A percentile compares a stretch with the other conserved stretches of the same genome.
Conservation (phyloP, 805 yeast genomes). For the Teunomyces atbi region DNA sequence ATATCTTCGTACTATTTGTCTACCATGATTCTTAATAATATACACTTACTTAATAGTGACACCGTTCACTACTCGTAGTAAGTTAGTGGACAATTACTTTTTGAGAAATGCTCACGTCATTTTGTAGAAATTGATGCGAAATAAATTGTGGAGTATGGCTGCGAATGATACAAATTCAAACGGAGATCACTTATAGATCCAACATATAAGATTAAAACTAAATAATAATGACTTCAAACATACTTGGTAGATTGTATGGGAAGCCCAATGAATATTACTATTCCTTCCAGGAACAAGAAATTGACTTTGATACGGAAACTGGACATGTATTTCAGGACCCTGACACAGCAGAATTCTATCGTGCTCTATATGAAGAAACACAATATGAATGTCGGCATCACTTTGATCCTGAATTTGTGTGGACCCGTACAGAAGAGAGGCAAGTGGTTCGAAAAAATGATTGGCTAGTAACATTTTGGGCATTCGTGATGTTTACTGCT, state of each 20-base stretch:
- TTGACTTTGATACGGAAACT: background rate
- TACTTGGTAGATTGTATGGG: background rate
- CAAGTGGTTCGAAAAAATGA: constrained; percentile 19
- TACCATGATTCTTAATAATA: background rate
- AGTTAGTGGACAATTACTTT: too few species aligned
- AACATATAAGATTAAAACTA: background rate
- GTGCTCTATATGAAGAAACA: constrained; percentile 43
- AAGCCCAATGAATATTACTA: background rate
- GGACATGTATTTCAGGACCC: constrained; percentile 34
- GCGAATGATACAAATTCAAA: background rate
- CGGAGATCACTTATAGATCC: background rate
- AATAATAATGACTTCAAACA: background rate
- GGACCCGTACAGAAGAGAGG: constrained; percentile 23
- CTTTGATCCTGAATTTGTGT: constrained; percentile 55
- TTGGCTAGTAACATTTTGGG: constrained; percentile 22
- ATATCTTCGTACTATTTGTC: too few species aligned
- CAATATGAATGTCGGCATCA: constrained; percentile 53
- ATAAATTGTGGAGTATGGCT: constrained; percentile 2
- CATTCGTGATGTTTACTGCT: constrained; percentile 21
- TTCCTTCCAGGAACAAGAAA: background rate
- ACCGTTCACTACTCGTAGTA: too few species aligned
- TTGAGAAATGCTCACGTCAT: background rate
- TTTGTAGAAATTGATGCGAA: background rate
- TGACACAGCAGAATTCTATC: constrained; percentile 44
- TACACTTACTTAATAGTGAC: too few species aligned